Conservation (phyloP, 2,329 filamentous ascomycete genomes). For the Aspergillus quadricinctus region DNA sequence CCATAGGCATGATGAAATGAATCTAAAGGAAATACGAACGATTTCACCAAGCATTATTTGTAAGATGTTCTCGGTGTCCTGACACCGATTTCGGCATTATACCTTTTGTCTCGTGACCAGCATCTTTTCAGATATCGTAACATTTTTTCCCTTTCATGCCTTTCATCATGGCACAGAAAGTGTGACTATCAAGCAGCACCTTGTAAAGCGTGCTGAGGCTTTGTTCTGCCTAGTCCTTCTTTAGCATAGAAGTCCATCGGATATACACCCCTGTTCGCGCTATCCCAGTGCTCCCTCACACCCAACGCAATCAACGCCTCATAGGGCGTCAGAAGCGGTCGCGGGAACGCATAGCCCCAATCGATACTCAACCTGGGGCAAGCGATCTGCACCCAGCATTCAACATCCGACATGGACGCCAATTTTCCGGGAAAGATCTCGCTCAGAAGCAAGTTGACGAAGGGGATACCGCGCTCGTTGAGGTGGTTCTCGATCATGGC, state of each 20-base stretch:
- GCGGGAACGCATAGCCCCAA: conserved; percentile 94
- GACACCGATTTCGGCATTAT: neutral
- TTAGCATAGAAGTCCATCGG: conserved; percentile 98
- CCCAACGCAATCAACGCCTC: conserved; percentile 90
- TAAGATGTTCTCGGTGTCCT: neutral
- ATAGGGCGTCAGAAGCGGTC: conserved; percentile 86
- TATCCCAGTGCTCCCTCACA: conserved; percentile 69
- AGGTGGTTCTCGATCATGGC: conserved; percentile 77
- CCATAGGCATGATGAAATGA: neutral
- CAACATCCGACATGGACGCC: conserved; percentile 87
- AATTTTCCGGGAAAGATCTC: conserved; percentile 97
- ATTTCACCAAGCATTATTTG: neutral
- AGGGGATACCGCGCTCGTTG: conserved; percentile 66
- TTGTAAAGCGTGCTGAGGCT: conserved; percentile 29
- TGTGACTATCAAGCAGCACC: conserved; percentile 10
- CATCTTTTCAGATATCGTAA: neutral
- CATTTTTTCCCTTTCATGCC: neutral
- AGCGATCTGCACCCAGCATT: conserved; percentile 97
- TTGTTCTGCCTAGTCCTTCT: conserved; percentile 82
- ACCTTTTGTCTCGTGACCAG: neutral
- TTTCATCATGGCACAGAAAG: neutral
- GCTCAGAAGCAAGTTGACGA: conserved; percentile 78
- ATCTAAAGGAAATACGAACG: neutral
- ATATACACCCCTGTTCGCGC: conserved; percentile 62
- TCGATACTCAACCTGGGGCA: conserved; percentile 97